Base-by-base conservation (phyloP, 2,329 filamentous ascomycete species). In the Colletotrichum orchidophilum region DNA sequence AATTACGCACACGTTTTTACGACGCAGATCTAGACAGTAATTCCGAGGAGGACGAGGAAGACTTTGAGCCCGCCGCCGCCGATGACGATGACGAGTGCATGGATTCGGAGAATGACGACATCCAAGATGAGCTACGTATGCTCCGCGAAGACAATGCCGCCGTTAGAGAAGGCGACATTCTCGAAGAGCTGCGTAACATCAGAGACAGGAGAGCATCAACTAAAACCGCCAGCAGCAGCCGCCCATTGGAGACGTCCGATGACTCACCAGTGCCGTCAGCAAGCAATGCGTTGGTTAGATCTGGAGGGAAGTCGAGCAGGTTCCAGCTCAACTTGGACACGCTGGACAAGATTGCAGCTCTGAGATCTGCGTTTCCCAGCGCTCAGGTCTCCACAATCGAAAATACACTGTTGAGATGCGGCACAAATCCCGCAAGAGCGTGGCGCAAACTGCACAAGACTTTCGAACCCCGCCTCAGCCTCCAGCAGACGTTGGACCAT, bases 291-390 rank as follows among this genome's bases (percentile, higher is more conserved):
- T n/a, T 71, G 18, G 65, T 68, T 21, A 58, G 53, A 9, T 55
- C 69, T 13, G 42, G 21, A 15, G 39, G 35, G 18, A 55, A 49
- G 31, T 39, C 63, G 2, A 6, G n/a, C 21, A 33, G 24, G 5
- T 13, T 39, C 27, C 50, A 39, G 21, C n/a, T 53, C 26, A 58
- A 71, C 29, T 24, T 72, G 70, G 63, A 75, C 24, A 67, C 67
- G 50, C 63, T 81, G 1, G 80, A 84, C 39, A 80, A 80, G 33
- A 76, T 80, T 26, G 75, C 76, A 4, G 78, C 80, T n/a, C 74
- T 87, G 2, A 81, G 78, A 53, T 75, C 77, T 18, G 84, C 86
- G 0, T 88, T 87, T 53, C 86, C 86, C 2, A 75, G 77, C 7
- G 82, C 80, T 9, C 76, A 82, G 1, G 73, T 78, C 7, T 74